Evolutionary conservation across 2,329 filamentous ascomycete genomes (phyloP).

Genomic region (Sporothrix globosa): DNA sequence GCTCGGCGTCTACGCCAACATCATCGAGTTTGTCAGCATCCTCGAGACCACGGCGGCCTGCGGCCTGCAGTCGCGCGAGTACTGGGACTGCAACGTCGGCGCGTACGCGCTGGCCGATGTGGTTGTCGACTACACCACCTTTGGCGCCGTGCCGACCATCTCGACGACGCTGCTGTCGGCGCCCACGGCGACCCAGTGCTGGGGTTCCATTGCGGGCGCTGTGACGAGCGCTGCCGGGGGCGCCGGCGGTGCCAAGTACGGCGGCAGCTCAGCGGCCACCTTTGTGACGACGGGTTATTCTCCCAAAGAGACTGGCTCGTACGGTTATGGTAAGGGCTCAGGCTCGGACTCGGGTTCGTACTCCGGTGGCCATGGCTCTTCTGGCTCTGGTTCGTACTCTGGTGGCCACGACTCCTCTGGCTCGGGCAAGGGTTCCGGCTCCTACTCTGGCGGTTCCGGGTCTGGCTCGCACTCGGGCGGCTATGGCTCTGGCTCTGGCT

Average conservation of each 20-base stretch:
- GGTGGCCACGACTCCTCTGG: not conserved
- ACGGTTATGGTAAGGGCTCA: not conserved
- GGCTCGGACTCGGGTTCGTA: not conserved
- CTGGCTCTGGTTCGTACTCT: not conserved
- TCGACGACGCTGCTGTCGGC: constrained; percentile 47
- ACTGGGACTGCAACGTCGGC: constrained; percentile 48
- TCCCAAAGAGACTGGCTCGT: constrained; percentile 4
- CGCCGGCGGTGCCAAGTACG: not conserved
- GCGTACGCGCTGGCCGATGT: constrained; percentile 45
- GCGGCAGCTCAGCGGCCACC: not conserved
- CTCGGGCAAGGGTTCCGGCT: not conserved
- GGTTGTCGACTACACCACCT: constrained; percentile 45
- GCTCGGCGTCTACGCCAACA: constrained; percentile 54
- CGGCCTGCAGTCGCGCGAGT: constrained; percentile 44
- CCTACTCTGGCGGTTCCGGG: not conserved
- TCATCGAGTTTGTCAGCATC: constrained; percentile 57
- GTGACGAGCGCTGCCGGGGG: not conserved
- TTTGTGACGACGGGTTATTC: not conserved
- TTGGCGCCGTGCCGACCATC: constrained; percentile 48
- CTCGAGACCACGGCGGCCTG: constrained; percentile 47
- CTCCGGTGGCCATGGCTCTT: not conserved
- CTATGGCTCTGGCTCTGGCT: not conserved
- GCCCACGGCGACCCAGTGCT: constrained; percentile 46
- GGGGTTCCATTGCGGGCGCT: constrained; percentile 33
- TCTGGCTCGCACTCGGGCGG: constrained; percentile 9